phyloP scores from a whole-genome alignment of 805 yeast species.

The Saccharomycopsis sp. region DNA sequence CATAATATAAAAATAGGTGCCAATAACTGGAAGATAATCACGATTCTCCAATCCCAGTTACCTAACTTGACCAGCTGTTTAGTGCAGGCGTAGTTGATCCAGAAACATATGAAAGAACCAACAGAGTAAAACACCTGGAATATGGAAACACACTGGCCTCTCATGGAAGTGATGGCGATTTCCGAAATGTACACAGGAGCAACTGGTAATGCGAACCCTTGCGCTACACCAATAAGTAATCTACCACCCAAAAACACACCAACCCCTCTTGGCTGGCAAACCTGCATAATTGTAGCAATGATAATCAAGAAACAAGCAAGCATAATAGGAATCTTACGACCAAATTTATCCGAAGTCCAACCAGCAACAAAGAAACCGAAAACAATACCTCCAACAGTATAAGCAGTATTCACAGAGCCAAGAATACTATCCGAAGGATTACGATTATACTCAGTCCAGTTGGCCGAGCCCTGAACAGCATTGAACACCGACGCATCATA shows the following conservation, averaged over 20 bases:
- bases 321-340: slow-evolving; percentile 21
- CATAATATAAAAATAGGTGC: slow-evolving; percentile 29
- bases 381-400: slow-evolving; percentile 23
- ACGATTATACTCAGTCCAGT: slow-evolving; percentile 22
- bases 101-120: slow-evolving; percentile 41
- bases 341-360: slow-evolving; percentile 20
- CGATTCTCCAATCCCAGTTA: slow-evolving; percentile 41
- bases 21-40: slow-evolving; percentile 31
- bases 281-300: slow-evolving; percentile 20
- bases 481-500: slow-evolving; percentile 25
- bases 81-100: slow-evolving; percentile 37
- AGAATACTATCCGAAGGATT: slow-evolving; percentile 22
- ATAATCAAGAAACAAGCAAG: slow-evolving; percentile 16
- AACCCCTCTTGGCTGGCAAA: slow-evolving; percentile 20
- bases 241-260: slow-evolving; percentile 31
- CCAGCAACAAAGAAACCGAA: slow-evolving; percentile 24
- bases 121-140: slow-evolving; percentile 39
- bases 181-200: slow-evolving; percentile 39
- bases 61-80: slow-evolving; percentile 28
- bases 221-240: slow-evolving; percentile 37
- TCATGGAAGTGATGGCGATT: slow-evolving; percentile 34
- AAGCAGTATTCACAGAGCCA: slow-evolving; percentile 24
- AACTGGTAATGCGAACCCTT: slow-evolving; percentile 37
- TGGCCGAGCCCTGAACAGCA: slow-evolving; percentile 24
- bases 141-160: slow-evolving; percentile 41